Evolutionary conservation across 768 basidiomycete genomes (phyloP).

Genomic region (Auricularia auricula-judae): DNA sequence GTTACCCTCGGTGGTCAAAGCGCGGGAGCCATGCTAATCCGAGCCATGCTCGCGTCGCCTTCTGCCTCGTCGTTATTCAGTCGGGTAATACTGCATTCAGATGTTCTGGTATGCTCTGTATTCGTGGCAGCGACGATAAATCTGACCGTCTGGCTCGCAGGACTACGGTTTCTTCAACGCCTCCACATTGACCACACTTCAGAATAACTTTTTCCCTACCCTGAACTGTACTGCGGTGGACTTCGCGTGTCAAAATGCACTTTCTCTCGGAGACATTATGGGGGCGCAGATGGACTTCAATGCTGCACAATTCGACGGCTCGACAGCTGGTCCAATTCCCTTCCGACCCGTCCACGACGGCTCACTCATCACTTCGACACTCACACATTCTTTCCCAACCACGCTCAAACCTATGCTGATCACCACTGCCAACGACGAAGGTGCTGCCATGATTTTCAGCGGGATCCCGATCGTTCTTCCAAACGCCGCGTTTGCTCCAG

Average conservation of each 20-base stretch:
- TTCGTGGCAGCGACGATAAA: neutral
- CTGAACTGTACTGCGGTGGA: conserved; percentile 28
- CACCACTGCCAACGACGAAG: conserved; percentile 64
- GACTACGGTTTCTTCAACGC: conserved; percentile 59
- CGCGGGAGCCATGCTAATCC: conserved; percentile 66
- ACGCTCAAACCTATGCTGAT: conserved; percentile 52
- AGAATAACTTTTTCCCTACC: conserved; percentile 40
- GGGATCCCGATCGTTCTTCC: conserved; percentile 18
- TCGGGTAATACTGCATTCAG: conserved; percentile 74
- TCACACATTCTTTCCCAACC: conserved; percentile 53
- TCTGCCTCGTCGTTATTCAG: conserved; percentile 62
- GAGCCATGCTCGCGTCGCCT: conserved; percentile 63
- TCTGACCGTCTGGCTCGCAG: neutral
- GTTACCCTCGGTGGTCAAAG: conserved; percentile 82
- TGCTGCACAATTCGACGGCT: conserved; percentile 35
- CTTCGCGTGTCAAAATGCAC: conserved; percentile 36
- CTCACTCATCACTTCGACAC: conserved; percentile 50
- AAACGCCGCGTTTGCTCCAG: neutral
- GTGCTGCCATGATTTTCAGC: conserved; percentile 47
- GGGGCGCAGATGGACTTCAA: conserved; percentile 34
- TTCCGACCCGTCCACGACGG: conserved; percentile 61
- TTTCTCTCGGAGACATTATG: conserved; percentile 44
- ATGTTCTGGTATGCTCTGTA: conserved; percentile 47
- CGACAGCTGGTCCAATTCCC: conserved; percentile 39
- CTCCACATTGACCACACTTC: conserved; percentile 42